phyloP scores from a whole-genome alignment of 1,284 basidiomycete species.

The Puccinia horiana region DNA sequence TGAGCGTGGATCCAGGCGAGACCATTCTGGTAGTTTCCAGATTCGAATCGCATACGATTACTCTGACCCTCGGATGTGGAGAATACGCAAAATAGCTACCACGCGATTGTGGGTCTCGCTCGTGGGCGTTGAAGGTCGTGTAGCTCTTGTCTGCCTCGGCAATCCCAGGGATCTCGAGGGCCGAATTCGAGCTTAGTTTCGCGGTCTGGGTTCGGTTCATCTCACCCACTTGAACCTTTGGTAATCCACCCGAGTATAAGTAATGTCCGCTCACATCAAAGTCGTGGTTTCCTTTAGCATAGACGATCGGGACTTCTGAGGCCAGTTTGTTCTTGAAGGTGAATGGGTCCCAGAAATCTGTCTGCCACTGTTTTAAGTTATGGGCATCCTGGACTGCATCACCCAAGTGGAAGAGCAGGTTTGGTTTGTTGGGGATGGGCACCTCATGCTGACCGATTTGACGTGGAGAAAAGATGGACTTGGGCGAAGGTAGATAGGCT shows the following conservation, averaged over 20 bases:
- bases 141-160: constrained; percentile 13
- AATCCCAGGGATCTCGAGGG: constrained; percentile 6
- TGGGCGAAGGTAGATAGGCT: constrained; percentile 31
- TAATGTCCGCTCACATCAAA: constrained; percentile 52
- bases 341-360: constrained; percentile 54
- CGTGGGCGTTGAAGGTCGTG: constrained; percentile 37
- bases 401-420: constrained; percentile 53
- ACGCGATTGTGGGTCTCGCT: neutral
- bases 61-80: constrained; percentile 51
- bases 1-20: constrained; percentile 14
- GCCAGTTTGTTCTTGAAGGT: constrained; percentile 44
- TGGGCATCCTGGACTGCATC: constrained; percentile 53
- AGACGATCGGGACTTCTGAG: constrained; percentile 50
- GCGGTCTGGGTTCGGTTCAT: constrained; percentile 25
- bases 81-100: constrained; percentile 52
- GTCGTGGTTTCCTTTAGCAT: constrained; percentile 54
- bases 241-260: constrained; percentile 51
- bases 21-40: constrained; percentile 27
- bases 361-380: constrained; percentile 54
- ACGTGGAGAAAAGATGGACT: constrained; percentile 13
- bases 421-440: constrained; percentile 9
- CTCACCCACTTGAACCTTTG: constrained; percentile 45
- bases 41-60: constrained; percentile 54
- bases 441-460: neutral
- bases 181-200: constrained; percentile 10